Base-by-base conservation (phyloP, 2,329 filamentous ascomycete species). In the Curvularia sp. region DNA sequence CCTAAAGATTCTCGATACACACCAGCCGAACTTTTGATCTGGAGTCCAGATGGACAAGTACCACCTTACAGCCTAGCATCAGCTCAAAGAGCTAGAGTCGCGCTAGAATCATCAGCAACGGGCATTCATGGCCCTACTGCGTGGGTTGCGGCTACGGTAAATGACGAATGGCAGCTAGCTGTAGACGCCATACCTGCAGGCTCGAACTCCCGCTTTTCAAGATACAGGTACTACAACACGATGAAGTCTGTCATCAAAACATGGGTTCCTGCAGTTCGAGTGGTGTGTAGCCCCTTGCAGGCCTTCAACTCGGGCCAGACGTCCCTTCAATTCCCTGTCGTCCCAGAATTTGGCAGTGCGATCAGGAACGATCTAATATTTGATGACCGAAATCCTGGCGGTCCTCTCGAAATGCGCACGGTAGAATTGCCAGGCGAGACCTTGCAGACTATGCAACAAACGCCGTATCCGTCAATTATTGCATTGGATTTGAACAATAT, bases 11-110 rank as follows among this genome's bases (percentile, higher is more conserved):
- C 41, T 43, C 41, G 41, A 43, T 27, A 43, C 15, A 10, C 15
- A 27, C 23, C 41, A 15, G 41, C 41, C 3, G 41, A 23, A 27
- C 25, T 43, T 13, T 21, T 43, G 3, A 43, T 43, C 3, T 43
- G 41, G 41, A 43, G 41, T 9, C 41, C 41, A 27, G 41, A 43
- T 27, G 23, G 41, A 27, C 41, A 43, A 43, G 41, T 43, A 21
- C 41, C 41, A 25, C 41, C 41, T 2, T 43, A 43, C 15, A 43
- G 19, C 41, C 41, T 43, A 23, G 41, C 41, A n/a, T 43, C 41
- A 10, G 41, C 41, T 1, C 41, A 43, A 13, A 43, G 41, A n/a
- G 41, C 41, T 43, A 43, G 41, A 43, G 41, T 43, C 15, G 41
- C 41, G 3, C 21, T 43, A 7, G 41, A 43, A 43, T 43, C 41